Conservation (phyloP, 2,329 filamentous ascomycete genomes). For the Trichoderma sp. region DNA sequence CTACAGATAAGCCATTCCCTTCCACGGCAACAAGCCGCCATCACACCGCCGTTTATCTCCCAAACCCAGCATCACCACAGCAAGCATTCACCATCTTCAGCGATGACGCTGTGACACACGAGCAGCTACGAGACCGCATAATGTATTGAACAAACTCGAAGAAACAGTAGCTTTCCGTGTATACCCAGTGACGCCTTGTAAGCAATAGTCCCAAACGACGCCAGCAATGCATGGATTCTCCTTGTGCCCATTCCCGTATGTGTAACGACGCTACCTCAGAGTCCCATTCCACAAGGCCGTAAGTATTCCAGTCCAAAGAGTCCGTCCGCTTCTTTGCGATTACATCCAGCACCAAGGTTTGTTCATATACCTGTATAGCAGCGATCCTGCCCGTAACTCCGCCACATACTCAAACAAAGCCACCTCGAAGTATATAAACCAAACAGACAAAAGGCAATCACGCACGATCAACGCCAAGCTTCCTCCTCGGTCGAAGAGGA, state of each 20-base stretch:
- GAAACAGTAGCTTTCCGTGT: background rate
- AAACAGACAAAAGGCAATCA: background rate
- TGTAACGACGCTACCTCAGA: slow-evolving; percentile 14
- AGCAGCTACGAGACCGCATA: background rate
- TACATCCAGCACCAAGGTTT: background rate
- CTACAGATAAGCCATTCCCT: background rate
- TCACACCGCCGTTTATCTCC: slow-evolving; percentile 17
- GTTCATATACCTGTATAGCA: background rate
- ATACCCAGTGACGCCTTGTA: background rate
- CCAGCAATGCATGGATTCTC: slow-evolving; percentile 23
- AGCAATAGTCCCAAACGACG: background rate
- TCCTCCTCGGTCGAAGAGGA: slow-evolving; percentile 42
- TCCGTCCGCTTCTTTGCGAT: background rate
- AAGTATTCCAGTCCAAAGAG: slow-evolving; percentile 8
- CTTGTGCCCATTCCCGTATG: slow-evolving; percentile 9
- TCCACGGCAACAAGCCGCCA: background rate
- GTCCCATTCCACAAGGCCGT: slow-evolving; percentile 13
- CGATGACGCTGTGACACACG: background rate
- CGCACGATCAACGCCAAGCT: slow-evolving; percentile 31
- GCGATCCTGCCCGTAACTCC: no score
- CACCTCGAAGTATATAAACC: background rate
- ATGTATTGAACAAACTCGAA: background rate
- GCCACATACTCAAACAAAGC: background rate
- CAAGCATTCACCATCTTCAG: background rate
- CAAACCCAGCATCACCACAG: background rate